phyloP scores from a whole-genome alignment of 148 eudicot species.

The Fagopyrum esculentum region DNA sequence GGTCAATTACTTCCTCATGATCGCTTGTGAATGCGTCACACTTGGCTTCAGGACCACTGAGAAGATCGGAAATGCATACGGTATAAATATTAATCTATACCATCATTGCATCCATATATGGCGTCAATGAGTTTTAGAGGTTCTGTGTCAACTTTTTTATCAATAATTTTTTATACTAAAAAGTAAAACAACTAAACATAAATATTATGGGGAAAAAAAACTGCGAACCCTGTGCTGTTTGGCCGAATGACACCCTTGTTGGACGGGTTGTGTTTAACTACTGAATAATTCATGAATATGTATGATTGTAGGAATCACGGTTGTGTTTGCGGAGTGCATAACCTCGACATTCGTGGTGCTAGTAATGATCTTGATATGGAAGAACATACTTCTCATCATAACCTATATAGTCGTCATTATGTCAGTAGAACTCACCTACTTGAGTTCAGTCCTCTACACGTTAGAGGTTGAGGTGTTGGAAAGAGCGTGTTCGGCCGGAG shows the following conservation, averaged over 20 bases:
- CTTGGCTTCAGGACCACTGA: conserved; percentile 21
- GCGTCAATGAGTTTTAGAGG: too few relatives aligned
- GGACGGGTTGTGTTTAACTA: too few relatives aligned
- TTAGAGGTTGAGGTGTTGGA: conserved; percentile 30
- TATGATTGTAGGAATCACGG: conserved; percentile 26
- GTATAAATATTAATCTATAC: conserved; percentile 11
- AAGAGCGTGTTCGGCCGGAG: conserved; percentile 22
- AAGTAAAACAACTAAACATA: too few relatives aligned
- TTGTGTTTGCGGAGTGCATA: conserved; percentile 33
- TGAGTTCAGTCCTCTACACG: conserved; percentile 36
- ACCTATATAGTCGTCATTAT: conserved; percentile 20
- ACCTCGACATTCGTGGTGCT: conserved; percentile 32
- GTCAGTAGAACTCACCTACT: conserved; percentile 29
- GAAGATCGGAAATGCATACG: conserved; percentile 33
- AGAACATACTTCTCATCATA: conserved; percentile 25
- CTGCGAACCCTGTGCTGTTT: too few relatives aligned
- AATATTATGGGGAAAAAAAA: too few relatives aligned
- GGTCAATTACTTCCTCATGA: conserved; percentile 23
- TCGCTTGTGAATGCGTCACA: conserved; percentile 21
- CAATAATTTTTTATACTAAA: too few relatives aligned
- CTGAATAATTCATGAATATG: conserved; percentile 1
- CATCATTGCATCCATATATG: neutral
- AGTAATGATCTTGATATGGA: conserved; percentile 43
- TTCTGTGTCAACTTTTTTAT: too few relatives aligned
- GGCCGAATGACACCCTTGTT: too few relatives aligned